Evolutionary conservation across 176 grass and related monocot species (phyloP).

Genomic region (Eleusine coracana): DNA sequence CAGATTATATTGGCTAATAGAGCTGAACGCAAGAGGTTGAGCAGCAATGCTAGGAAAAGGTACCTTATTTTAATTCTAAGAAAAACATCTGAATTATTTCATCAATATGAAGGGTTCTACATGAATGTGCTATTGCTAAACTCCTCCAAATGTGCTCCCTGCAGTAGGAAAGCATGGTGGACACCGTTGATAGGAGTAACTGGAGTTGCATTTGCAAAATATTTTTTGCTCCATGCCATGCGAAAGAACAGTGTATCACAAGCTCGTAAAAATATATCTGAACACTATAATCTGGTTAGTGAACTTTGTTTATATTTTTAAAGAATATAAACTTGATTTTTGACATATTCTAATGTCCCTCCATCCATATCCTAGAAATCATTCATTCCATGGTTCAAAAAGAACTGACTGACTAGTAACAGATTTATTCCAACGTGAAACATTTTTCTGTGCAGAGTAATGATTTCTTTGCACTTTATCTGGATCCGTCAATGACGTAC

Average conservation of each 20-base stretch:
- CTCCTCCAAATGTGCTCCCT: not conserved
- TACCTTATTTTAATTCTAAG: not conserved
- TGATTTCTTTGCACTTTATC: conserved; percentile 73
- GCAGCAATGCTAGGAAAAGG: conserved; percentile 41
- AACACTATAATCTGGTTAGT: conserved; percentile 86
- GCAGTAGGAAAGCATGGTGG: conserved; percentile 65
- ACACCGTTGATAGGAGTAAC: conserved; percentile 68
- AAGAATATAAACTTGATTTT: not conserved
- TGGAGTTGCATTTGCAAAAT: conserved; percentile 74
- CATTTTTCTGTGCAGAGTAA: conserved; percentile 55
- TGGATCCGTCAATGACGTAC: conserved; percentile 49
- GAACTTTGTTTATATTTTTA: not conserved
- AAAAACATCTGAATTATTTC: not conserved
- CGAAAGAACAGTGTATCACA: too few species aligned
- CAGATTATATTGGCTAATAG: conserved; percentile 82
- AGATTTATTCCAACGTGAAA: not conserved
- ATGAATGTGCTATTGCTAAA: conserved; percentile 5
- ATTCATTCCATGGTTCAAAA: not conserved
- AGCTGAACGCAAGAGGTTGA: conserved; percentile 41
- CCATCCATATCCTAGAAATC: conserved; percentile 4
- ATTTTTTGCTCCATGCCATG: conserved; percentile 67
- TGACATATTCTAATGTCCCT: not conserved
- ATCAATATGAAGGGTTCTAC: not conserved
- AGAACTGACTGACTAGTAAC: not conserved
- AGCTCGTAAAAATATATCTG: conserved; percentile 43